Evolutionary conservation across 2,329 filamentous ascomycete genomes (phyloP), one percentile per base, ranked within the genome.

Genomic region (Ceratocystis colombiana): DNA sequence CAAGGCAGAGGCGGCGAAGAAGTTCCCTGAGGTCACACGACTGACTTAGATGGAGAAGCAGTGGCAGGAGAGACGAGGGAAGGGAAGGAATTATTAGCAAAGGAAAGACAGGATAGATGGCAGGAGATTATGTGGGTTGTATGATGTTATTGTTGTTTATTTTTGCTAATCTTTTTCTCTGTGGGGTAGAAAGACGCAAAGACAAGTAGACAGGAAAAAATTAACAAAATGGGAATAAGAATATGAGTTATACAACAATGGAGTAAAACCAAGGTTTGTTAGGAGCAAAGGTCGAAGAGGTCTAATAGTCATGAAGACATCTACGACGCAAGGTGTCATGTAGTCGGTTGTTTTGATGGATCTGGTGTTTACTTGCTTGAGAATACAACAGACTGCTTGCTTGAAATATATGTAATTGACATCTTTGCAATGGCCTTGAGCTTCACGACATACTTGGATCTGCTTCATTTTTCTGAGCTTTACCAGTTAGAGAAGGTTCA

Each of bases 21-120:
- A 79, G 72, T 85, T 80, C 74, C 79, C 80, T 0, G 75, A 78
- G 62, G 80, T 79, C 33, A 80, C 79, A 5, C 71, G 76, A 53
- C 79, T 82, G 69, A 74, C 73, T 22, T 79, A 69, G 50, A 59
- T 44, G 2, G 44, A 30, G 2, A 45, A 30, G 12, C 20, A 15
- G 53, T 25, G 3, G 17, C 4, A 15, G 10, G 10, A 22, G 25
- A 57, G 12, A 28, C 10, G 53, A 17, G 25, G 50, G 33, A 41
- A 53, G 17, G 62, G 5, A 12, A 33, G 46, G 22, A 33, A 37
- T 12, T 12, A 37, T 12, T 12, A 33, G 30, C 7, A 8, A 62
- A 37, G 33, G 17, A 33, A 48, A 25, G 53, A 53, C n/a, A 20
- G 10, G 45, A 8, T 17, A n/a, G 28, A 37, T 17, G n/a, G 17